Evolutionary conservation across 768 basidiomycete genomes (phyloP).

Genomic region (Psilocybe tampanensis): DNA sequence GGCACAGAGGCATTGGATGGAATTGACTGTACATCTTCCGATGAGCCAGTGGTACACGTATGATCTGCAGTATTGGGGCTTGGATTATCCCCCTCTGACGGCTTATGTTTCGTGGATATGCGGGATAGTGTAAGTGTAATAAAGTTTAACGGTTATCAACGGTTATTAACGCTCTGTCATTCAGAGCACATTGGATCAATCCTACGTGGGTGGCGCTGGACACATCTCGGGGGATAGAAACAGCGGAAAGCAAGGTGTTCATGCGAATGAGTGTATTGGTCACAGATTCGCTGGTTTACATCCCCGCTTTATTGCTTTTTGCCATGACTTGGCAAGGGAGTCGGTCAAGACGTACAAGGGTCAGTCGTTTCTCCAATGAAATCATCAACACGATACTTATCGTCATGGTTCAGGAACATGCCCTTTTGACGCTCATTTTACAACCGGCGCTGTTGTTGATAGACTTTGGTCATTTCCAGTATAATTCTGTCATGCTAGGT

Average conservation of each 20-base stretch:
- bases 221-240: constrained; percentile 74
- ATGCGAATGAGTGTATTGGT: constrained; percentile 80
- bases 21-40: constrained; percentile 80
- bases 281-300: constrained; percentile 72
- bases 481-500: constrained; percentile 94
- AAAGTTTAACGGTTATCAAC: neutral
- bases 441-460: constrained; percentile 85
- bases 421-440: constrained; percentile 71
- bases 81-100: constrained; percentile 94
- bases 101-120: constrained; percentile 89
- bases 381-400: neutral
- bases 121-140: constrained; percentile 63
- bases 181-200: constrained; percentile 41
- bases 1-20: constrained; percentile 96
- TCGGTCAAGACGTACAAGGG: constrained; percentile 80
- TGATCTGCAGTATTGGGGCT: constrained; percentile 89
- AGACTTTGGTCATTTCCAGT: constrained; percentile 96
- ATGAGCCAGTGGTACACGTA: constrained; percentile 83
- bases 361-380: constrained; percentile 33
- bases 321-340: constrained; percentile 63
- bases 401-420: constrained; percentile 51
- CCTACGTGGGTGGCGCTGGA: constrained; percentile 73
- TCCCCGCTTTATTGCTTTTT: constrained; percentile 74
- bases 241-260: constrained; percentile 63
- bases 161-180: neutral